Conservation (phyloP, 2,329 filamentous ascomycete species). For the Aureobasidium leucospermi region DNA sequence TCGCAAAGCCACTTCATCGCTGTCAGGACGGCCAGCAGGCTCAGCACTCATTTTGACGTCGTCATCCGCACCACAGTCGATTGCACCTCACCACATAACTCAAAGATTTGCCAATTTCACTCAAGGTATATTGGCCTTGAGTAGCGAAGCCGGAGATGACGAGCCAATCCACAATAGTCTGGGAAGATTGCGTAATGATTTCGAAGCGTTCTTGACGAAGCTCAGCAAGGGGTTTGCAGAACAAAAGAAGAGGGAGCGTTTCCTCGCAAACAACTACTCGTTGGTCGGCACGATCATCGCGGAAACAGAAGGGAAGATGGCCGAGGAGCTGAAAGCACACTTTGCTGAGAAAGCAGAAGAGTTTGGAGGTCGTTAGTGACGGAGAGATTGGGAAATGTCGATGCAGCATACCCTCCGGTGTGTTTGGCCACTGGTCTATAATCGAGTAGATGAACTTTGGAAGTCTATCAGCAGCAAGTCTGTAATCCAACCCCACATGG, state of each 20-base stretch:
- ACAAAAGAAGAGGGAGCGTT: conserved; percentile 72
- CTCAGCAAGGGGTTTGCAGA: conserved; percentile 70
- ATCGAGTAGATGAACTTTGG: too few species aligned
- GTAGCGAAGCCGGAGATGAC: conserved; percentile 85
- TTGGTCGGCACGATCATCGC: conserved; percentile 84
- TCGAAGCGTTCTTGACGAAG: conserved; percentile 74
- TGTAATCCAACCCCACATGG: too few species aligned
- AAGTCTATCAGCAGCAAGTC: too few species aligned
- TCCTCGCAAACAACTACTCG: conserved; percentile 94
- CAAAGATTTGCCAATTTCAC: conserved; percentile 93
- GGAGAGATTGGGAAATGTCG: too few species aligned
- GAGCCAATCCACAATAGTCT: conserved; percentile 84
- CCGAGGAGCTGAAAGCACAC: conserved; percentile 65
- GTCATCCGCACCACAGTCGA: conserved; percentile 57
- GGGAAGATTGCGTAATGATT: conserved; percentile 67
- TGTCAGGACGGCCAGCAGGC: conserved; percentile 43
- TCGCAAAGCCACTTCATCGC: conserved; percentile 46
- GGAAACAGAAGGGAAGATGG: conserved; percentile 63
- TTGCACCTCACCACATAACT: conserved; percentile 83
- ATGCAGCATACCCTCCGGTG: too few species aligned
- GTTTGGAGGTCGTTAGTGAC: background rate
- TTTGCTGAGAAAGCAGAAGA: conserved; percentile 55
- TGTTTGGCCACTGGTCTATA: too few species aligned
- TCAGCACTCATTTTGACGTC: conserved; percentile 49
- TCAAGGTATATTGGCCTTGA: conserved; percentile 74